phyloP scores from a whole-genome alignment of 495 filamentous ascomycete species.

The Penicillium dipodomyicola region DNA sequence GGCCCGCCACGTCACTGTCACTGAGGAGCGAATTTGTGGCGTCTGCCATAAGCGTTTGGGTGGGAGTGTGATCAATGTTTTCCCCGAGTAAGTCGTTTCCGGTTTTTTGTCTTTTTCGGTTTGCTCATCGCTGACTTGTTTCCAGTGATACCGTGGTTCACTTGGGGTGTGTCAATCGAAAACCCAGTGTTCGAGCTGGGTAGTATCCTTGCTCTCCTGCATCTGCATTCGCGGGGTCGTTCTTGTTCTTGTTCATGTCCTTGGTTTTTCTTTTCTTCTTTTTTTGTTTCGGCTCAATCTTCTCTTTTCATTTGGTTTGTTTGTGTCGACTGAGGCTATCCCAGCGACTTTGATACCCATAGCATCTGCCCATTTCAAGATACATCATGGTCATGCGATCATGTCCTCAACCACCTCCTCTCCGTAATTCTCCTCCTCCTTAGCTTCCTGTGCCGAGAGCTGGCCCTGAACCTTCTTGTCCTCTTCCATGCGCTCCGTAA shows the following conservation, averaged over 20 bases:
- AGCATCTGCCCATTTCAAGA: conserved; percentile 19
- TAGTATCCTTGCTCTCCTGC: conserved; percentile 18
- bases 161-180: conserved; percentile 69
- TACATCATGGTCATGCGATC: conserved; percentile 17
- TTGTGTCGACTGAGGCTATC: conserved; percentile 17
- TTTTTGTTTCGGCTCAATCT: conserved; percentile 16
- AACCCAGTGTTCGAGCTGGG: conserved; percentile 22
- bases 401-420: conserved; percentile 68
- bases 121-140: conserved; percentile 23
- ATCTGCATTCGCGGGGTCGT: conserved; percentile 15
- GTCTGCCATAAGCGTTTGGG: conserved; percentile 92
- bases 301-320: conserved; percentile 12
- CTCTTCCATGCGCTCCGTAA: conserved; percentile 86
- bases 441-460: conserved; percentile 54
- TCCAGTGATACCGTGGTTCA: conserved; percentile 68
- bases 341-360: conserved; percentile 44
- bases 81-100: conserved; percentile 56
- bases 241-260: conserved; percentile 14
- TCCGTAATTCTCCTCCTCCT: conserved; percentile 84
- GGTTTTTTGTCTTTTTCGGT: neutral
- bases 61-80: conserved; percentile 77
- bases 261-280: conserved; percentile 10
- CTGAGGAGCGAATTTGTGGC: conserved; percentile 83
- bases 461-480: conserved; percentile 63
- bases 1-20: conserved; percentile 73